phyloP scores from a whole-genome alignment of 805 yeast species.

The Komagataella ulmi region DNA sequence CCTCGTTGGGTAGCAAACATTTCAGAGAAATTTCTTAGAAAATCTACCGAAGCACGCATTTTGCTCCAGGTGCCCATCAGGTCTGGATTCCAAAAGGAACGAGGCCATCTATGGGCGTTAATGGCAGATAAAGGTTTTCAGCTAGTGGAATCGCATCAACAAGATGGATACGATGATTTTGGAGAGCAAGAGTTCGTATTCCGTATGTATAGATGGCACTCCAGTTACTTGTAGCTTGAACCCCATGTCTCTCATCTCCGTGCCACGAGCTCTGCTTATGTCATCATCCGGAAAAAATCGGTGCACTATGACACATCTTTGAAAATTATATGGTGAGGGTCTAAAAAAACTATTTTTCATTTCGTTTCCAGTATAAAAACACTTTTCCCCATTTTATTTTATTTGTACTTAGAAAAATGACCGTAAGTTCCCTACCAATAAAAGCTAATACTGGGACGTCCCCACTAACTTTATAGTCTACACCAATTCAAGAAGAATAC shows the following conservation, averaged over 20 bases:
- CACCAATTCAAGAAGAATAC: slow-evolving; percentile 54
- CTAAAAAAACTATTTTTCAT: neutral
- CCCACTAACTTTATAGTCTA: slow-evolving; percentile 5
- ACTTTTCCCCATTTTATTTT: neutral
- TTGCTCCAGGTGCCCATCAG: slow-evolving; percentile 71
- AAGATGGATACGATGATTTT: slow-evolving; percentile 75
- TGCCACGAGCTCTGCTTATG: neutral
- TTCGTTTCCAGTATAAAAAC: neutral
- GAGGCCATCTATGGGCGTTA: slow-evolving; percentile 46
- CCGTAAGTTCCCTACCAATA: neutral
- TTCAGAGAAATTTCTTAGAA: slow-evolving; percentile 32
- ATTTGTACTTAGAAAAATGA: neutral
- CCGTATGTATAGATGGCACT: slow-evolving; percentile 17
- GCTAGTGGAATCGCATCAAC: slow-evolving; percentile 25
- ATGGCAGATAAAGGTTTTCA: slow-evolving; percentile 23
- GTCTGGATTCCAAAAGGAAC: slow-evolving; percentile 46
- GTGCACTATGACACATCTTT: neutral
- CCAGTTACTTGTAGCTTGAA: neutral
- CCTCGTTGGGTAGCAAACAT: slow-evolving; percentile 61
- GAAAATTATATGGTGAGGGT: neutral
- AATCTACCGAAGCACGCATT: slow-evolving; percentile 25
- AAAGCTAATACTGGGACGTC: too few relatives aligned
- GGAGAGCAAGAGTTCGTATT: slow-evolving; percentile 55
- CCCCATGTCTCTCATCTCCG: neutral
- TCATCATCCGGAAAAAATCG: neutral